Conservation (phyloP, 345 rosid species). For the Trapa incisa region DNA sequence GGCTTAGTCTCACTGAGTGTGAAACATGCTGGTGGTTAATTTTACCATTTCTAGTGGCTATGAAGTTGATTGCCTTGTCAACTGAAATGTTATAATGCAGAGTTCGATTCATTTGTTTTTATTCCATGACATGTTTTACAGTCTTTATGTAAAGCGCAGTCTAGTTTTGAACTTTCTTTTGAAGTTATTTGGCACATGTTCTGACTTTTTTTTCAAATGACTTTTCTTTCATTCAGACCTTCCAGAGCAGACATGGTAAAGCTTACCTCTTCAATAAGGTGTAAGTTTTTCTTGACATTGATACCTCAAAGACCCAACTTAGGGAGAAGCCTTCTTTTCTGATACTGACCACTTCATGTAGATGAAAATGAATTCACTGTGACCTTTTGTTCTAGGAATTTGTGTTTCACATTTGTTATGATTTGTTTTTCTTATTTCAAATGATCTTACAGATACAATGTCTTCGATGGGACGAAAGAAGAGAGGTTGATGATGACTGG, state of each 20-base stretch:
- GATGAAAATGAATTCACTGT: background rate
- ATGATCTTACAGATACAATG: constrained; percentile 56
- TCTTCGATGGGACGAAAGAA: constrained; percentile 54
- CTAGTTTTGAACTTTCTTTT: background rate
- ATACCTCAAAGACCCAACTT: constrained; percentile 4
- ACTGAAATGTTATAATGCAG: background rate
- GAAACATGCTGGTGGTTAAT: too few species aligned
- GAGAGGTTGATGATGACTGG: constrained; percentile 92
- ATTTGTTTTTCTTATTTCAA: constrained; percentile 7
- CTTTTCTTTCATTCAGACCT: constrained; percentile 50
- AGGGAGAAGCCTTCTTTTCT: background rate
- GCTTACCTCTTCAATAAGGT: constrained; percentile 96
- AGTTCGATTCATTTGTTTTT: background rate
- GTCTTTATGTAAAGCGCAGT: too few species aligned
- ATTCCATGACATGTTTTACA: too few species aligned
- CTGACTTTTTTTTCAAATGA: constrained; percentile 25
- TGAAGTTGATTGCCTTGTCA: background rate
- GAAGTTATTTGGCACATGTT: background rate
- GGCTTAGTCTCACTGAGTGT: background rate
- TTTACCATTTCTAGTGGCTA: too few species aligned
- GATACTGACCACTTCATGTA: background rate
- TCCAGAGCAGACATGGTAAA: constrained; percentile 83
- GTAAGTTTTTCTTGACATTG: constrained; percentile 59
- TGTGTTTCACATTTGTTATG: background rate
- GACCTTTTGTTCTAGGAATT: background rate